A percentile compares a stretch with the other conserved stretches of the same genome.
These are phyloP conservation scores for Cladosporium phlei DNA, from an alignment of 2,329 filamentous ascomycete genomes.

Conservation along the genomic window DNA sequence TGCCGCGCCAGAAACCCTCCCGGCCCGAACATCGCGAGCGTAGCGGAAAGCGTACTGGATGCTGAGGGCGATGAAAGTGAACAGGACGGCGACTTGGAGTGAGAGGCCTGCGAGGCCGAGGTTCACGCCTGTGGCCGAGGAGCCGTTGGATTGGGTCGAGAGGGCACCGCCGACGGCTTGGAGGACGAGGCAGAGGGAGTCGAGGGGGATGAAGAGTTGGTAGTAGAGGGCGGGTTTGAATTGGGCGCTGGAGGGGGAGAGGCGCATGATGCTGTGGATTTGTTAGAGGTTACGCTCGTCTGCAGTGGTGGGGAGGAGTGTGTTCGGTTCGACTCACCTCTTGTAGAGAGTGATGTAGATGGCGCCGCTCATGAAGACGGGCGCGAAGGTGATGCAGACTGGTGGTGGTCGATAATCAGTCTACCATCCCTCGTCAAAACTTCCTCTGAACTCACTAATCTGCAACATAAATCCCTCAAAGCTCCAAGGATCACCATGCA, in stretches of 20 bases:
- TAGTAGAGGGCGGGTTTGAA: slow-evolving; percentile 21
- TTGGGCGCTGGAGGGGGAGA: slow-evolving; percentile 17
- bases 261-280: slow-evolving; percentile 15
- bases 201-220: slow-evolving; percentile 56
- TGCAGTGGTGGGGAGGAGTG: too few relatives aligned
- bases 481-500: slow-evolving; percentile 47
- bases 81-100: slow-evolving; percentile 56
- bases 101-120: slow-evolving; percentile 62
- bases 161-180: slow-evolving; percentile 55
- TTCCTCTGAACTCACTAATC: slow-evolving; percentile 17
- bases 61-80: slow-evolving; percentile 45
- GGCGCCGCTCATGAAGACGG: slow-evolving; percentile 60
- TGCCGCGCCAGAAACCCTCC: background rate
- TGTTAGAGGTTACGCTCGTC: slow-evolving; percentile 7
- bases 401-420: slow-evolving; percentile 50
- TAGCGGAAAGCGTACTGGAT: slow-evolving; percentile 7
- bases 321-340: background rate
- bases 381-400: slow-evolving; percentile 58
- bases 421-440: too few relatives aligned
- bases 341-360: slow-evolving; percentile 58
- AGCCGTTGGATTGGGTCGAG: slow-evolving; percentile 24
- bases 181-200: slow-evolving; percentile 56
- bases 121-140: slow-evolving; percentile 45
- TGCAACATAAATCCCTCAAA: slow-evolving; percentile 41
- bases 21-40: background rate